Evolutionary conservation across 208 protist genomes (phyloP).

Genomic region (Wallacemonas sp.): DNA sequence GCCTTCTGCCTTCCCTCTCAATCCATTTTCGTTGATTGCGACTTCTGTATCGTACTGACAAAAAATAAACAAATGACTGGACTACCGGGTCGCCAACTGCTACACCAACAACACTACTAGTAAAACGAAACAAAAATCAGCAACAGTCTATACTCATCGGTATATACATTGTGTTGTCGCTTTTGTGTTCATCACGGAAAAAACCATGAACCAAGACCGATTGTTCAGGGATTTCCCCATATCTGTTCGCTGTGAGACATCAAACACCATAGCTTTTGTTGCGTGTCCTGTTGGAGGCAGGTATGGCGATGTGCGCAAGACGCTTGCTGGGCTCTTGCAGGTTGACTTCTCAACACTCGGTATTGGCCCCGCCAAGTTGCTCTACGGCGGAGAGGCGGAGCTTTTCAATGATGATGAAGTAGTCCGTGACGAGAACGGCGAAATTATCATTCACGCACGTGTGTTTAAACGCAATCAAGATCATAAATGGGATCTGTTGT

Average conservation of each 20-base stretch:
- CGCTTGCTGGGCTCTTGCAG: constrained; percentile 55
- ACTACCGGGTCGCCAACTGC: too few species aligned
- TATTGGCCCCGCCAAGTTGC: constrained; percentile 21
- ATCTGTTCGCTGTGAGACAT: constrained; percentile 56
- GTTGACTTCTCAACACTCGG: constrained; percentile 38
- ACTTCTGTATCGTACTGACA: too few species aligned
- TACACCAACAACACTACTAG: too few species aligned
- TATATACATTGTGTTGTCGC: too few species aligned
- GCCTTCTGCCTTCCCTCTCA: too few species aligned
- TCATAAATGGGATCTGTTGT: constrained; percentile 42
- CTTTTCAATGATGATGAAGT: constrained; percentile 36
- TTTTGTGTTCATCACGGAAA: too few species aligned
- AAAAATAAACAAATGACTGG: too few species aligned
- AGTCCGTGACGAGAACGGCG: constrained; percentile 28
- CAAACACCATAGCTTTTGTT: constrained; percentile 57
- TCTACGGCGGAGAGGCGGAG: background rate
- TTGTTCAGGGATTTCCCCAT: constrained; percentile 56
- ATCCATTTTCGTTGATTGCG: too few species aligned
- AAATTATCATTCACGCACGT: constrained; percentile 31
- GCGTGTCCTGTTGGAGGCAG: constrained; percentile 46
- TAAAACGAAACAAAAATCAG: too few species aligned
- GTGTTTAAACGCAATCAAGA: constrained; percentile 36
- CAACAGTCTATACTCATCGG: too few species aligned
- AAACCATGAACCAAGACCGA: constrained; percentile 48
- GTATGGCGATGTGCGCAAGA: constrained; percentile 77